Base-by-base conservation (phyloP, 169 alveolate genomes). In the Cryptosporidium tyzzeri region DNA sequence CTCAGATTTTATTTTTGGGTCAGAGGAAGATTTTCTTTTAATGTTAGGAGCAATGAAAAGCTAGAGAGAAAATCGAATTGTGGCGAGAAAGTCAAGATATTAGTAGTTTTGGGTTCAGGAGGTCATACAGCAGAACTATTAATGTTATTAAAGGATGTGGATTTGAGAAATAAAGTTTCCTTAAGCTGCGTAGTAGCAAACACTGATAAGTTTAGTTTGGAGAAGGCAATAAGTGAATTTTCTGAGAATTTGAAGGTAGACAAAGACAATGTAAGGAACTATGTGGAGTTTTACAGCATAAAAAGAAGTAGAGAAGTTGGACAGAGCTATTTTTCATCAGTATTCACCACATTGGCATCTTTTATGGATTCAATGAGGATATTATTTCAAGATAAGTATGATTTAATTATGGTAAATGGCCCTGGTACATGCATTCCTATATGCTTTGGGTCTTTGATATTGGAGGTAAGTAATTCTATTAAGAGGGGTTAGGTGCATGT, bases 381-480 rank as follows among this genome's bases (percentile, higher is more conserved):
- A 9, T 65, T 94, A 21, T 35, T 84, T 9, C 69, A 68, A 71
- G 37, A 58, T 14, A 89, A 86, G 6, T 96, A 95, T 18, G 93
- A 93, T 86, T 85, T 95, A 73, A 75, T 93, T 44, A 84, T 94
- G 14, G 92, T 95, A 23, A 95, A 94, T 85, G 97, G 97, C 3
- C 97, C 97, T 5, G 97, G 97, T 7, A 95, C 96, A 7, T 96
- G 97, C 29, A 85, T 95, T 39, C 97, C 97, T 8, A 51, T 94
- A 3, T 71, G 94, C 71, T 92, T 89, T 86, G 80, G 91, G 0
- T 92, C 93, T 39, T 94, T 85, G 75, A 39, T 91, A 35, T 48
- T 92, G 85, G 92, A 74, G 89, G 89, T 80, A 45, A 59, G 89
- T 59, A 31, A 14, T 16, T 4, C 6, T 55, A 26, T 37, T 29